Evolutionary conservation across 306 rosid genomes (phyloP).

Genomic region (barrel medic (Medicago truncatula)): DNA sequence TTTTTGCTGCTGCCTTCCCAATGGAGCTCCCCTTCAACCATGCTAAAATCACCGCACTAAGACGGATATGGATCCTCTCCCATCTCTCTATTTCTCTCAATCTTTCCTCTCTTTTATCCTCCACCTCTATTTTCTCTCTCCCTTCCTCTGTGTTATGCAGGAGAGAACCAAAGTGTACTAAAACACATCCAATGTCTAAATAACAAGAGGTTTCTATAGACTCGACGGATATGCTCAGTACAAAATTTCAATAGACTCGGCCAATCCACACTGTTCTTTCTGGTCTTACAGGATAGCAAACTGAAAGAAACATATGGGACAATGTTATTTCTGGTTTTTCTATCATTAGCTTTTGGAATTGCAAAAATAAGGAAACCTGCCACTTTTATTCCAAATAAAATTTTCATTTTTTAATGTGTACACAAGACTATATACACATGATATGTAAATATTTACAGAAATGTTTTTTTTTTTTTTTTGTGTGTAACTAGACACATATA

Average conservation of each 20-base stretch:
- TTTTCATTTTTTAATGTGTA: not conserved
- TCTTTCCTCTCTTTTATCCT: too few relatives aligned
- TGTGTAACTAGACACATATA: too few relatives aligned
- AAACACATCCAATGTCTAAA: not conserved
- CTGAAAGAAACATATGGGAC: too few relatives aligned
- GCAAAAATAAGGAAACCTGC: not conserved
- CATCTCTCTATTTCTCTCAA: too few relatives aligned
- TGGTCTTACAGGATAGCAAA: too few relatives aligned
- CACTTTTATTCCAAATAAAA: constrained; percentile 6
- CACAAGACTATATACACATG: constrained; percentile 32
- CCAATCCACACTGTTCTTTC: not conserved
- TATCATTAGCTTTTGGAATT: not conserved
- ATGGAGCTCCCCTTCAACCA: not conserved
- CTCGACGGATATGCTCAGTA: too few relatives aligned
- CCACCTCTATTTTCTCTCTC: too few relatives aligned
- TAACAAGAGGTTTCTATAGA: not conserved
- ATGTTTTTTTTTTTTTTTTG: not conserved
- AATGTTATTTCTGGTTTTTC: too few relatives aligned
- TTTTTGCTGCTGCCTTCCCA: not conserved
- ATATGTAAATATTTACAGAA: constrained; percentile 42
- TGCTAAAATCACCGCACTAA: not conserved
- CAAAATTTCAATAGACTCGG: not conserved
- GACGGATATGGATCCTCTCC: not conserved
- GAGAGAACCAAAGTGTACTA: not conserved
- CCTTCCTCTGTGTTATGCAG: not conserved